Conservation (phyloP, 1,284 basidiomycete species). For the Pholiota adiposa region DNA sequence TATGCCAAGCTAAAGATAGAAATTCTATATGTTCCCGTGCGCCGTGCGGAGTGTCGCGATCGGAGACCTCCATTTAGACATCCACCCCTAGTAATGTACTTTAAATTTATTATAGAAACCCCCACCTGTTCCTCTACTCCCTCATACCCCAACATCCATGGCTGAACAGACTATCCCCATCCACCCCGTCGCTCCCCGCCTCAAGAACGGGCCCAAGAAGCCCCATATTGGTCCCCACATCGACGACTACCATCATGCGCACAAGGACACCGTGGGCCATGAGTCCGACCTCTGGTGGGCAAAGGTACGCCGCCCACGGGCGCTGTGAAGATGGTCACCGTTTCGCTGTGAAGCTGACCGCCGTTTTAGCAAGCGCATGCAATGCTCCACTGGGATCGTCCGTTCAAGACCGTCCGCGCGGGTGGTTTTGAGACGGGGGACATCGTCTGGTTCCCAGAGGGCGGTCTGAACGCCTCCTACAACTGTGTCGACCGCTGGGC, state of each 20-base stretch:
- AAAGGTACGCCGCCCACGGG: conserved; percentile 52
- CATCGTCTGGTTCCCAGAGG: conserved; percentile 95
- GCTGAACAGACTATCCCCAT: conserved; percentile 31
- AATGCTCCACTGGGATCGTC: conserved; percentile 87
- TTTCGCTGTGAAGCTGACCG: neutral
- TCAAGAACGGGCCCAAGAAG: conserved; percentile 59
- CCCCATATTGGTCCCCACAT: conserved; percentile 82
- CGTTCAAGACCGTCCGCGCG: conserved; percentile 87
- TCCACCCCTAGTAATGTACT: conserved; percentile 14
- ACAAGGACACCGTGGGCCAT: conserved; percentile 74
- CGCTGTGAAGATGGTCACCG: too few relatives aligned
- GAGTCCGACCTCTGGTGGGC: conserved; percentile 89
- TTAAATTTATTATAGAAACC: conserved; percentile 22
- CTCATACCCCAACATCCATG: conserved; percentile 23
- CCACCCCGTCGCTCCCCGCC: conserved; percentile 72
- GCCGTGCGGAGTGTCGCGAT: conserved; percentile 19
- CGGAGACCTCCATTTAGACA: conserved; percentile 20
- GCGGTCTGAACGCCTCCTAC: conserved; percentile 89
- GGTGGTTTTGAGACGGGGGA: conserved; percentile 90
- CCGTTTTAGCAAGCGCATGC: conserved; percentile 73
- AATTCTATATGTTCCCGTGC: neutral
- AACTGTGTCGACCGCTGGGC: conserved; percentile 98
- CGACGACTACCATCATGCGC: conserved; percentile 70
- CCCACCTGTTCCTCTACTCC: conserved; percentile 11
- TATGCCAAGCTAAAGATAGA: conserved; percentile 10